Base-by-base conservation (phyloP, 352 stramenopile species). In the Phytophthora ramorum region DNA sequence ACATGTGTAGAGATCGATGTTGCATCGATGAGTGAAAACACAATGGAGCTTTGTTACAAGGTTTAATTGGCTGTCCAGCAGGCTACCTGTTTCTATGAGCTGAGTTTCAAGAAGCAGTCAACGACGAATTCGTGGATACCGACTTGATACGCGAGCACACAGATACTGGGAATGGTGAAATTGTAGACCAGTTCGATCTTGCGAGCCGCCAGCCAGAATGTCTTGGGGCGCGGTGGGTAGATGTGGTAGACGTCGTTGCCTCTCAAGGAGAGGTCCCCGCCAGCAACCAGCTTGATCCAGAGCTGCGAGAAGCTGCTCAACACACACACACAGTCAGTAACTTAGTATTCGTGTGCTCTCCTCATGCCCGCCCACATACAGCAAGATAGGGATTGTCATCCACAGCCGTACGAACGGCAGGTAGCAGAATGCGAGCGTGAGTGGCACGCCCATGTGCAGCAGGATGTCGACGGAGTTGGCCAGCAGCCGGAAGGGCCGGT, bases 101-200 rank as follows among this genome's bases (percentile, higher is more conserved):
- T 54, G 7, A 59, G 41, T 13, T 66, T 56, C 12, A 81, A 22
- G 17, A 81, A 58, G 22, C 50, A 49, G 47, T 66, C 63, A 54
- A 78, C 63, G 17, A 78, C 57, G 37, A 78, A 45, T 16, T 81
- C 62, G 52, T 81, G 69, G 12, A 78, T 32, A 16, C 73, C 73
- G 45, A 51, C 40, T 22, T 66, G 22, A 46, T 71, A 72, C 2
- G 34, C 55, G 10, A 78, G 48, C 40, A 76, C 73, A 34, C 74
- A 81, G 19, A 75, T 57, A 26, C 71, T 58, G 12, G 78, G 78
- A 8, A 86, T 56, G 1, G 44, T 78, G 37, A 78, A 58, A 48
- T 82, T 81, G 58, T 75, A 76, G 51, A 78, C 34, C 43, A 86
- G 46, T 35, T 86, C 78, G 55, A 86, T 81, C 51, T 78, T 78